Evolutionary conservation across 345 rosid species (phyloP).

Genomic region (Passiflora organensis): DNA sequence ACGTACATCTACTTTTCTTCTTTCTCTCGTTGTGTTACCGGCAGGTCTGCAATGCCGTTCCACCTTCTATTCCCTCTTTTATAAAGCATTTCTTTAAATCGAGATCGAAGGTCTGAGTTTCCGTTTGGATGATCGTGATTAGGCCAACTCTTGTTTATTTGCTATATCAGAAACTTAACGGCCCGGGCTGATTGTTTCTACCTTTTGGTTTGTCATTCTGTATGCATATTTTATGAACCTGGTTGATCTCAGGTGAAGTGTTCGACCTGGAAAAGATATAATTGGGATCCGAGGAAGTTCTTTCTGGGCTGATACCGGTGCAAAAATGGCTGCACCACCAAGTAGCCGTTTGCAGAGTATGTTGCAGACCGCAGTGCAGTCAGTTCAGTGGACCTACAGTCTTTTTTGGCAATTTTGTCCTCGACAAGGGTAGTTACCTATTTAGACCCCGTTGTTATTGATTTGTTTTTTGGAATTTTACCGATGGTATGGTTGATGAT

Average conservation of each 20-base stretch:
- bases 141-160: too few species aligned
- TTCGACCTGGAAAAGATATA: not conserved
- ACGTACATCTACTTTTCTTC: not conserved
- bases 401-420: slow-evolving; percentile 95
- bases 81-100: not conserved
- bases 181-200: not conserved
- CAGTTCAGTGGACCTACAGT: slow-evolving; percentile 92
- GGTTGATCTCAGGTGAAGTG: not conserved
- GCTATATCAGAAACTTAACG: slow-evolving; percentile 11
- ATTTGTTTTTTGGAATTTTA: too few species aligned
- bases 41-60: not conserved
- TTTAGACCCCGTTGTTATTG: too few species aligned
- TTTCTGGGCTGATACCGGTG: not conserved
- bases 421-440: slow-evolving; percentile 63
- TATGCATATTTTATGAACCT: not conserved
- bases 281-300: not conserved
- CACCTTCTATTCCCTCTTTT: not conserved
- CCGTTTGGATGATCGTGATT: too few species aligned
- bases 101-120: too few species aligned
- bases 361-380: slow-evolving; percentile 81
- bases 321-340: slow-evolving; percentile 45
- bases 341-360: slow-evolving; percentile 55
- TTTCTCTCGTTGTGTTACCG: not conserved
- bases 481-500: too few species aligned
- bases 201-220: not conserved